Evolutionary conservation across 176 grass and related monocot species (phyloP).

Genomic region (Alopecurus myosuroides): DNA sequence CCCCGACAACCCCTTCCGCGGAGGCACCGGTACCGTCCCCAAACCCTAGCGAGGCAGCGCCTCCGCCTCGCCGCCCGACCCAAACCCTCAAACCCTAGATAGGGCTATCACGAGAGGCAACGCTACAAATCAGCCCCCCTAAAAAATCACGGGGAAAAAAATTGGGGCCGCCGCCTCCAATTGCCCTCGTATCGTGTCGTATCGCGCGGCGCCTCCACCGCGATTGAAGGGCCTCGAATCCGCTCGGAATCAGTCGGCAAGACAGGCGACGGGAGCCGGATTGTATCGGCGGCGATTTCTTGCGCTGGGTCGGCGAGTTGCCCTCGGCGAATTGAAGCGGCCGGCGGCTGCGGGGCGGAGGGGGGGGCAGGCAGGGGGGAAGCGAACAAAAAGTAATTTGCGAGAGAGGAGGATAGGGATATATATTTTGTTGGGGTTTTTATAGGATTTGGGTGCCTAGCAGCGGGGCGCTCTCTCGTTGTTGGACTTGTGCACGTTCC

Average conservation of each 20-base stretch:
- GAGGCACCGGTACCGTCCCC: neutral
- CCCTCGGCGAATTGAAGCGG: constrained; percentile 31
- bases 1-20: neutral
- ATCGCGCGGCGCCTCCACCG: neutral
- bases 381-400: neutral
- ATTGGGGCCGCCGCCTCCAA: neutral
- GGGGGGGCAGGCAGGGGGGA: neutral
- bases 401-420: neutral
- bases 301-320: neutral
- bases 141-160: constrained; percentile 7
- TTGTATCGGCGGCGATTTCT: neutral
- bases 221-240: constrained; percentile 8
- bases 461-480: neutral
- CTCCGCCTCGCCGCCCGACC: neutral
- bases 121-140: neutral
- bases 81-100: constrained; percentile 17
- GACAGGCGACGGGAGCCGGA: neutral
- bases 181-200: neutral
- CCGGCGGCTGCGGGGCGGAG: constrained; percentile 28
- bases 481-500: neutral
- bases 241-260: constrained; percentile 5
- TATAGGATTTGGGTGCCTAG: constrained; percentile 22
- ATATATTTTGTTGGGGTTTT: constrained; percentile 13
- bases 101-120: neutral
- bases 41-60: constrained; percentile 32